Evolutionary conservation across 306 rosid genomes (phyloP).

Genomic region (Neltuma alba): DNA sequence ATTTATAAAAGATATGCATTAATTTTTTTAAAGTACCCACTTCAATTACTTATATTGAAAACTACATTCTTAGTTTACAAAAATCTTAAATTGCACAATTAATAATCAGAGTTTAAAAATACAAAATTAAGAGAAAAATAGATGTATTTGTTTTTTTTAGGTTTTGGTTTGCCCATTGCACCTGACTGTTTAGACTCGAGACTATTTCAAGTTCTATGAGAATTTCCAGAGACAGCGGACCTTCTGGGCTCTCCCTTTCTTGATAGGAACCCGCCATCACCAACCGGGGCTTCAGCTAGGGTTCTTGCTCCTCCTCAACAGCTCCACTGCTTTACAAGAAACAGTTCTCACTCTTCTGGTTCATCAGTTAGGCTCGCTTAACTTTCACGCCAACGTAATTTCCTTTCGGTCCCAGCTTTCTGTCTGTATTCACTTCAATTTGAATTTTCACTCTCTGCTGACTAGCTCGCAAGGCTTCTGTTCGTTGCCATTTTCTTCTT

Average conservation of each 20-base stretch:
- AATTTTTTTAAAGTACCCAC: too few relatives aligned
- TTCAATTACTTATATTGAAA: too few relatives aligned
- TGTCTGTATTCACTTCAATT: not conserved
- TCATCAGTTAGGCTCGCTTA: not conserved
- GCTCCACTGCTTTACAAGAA: not conserved
- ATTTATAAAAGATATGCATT: too few relatives aligned
- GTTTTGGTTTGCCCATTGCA: not conserved
- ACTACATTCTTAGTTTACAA: too few relatives aligned
- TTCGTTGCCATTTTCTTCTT: not conserved
- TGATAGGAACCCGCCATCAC: not conserved
- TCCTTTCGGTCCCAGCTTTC: not conserved
- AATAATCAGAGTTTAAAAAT: too few relatives aligned
- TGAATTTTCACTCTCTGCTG: not conserved
- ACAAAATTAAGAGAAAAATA: too few relatives aligned
- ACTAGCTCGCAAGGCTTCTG: not conserved
- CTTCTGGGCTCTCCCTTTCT: not conserved
- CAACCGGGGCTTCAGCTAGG: constrained; percentile 5
- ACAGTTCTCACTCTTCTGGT: not conserved
- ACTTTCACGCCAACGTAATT: constrained; percentile 10
- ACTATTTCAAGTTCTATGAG: not conserved
- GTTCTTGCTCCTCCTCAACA: not conserved
- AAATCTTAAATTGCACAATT: too few relatives aligned
- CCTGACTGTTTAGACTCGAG: not conserved
- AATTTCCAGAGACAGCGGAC: not conserved
- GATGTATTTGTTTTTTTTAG: too few relatives aligned